Base-by-base conservation (phyloP, 139 green algal genomes). In the Micractinium conductrix region DNA sequence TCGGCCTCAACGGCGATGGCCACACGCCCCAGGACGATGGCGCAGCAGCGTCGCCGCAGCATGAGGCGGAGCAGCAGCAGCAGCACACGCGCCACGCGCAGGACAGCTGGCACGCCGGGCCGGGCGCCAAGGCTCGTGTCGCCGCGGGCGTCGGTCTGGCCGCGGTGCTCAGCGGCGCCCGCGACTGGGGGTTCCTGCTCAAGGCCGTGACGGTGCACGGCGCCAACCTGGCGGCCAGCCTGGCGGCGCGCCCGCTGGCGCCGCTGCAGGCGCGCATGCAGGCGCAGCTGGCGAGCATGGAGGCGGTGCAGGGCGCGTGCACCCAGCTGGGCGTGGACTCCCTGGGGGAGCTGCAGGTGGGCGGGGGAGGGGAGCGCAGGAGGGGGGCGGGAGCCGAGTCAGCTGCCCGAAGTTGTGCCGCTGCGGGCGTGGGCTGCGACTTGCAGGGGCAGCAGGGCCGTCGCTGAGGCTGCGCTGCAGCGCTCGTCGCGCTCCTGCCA, bases 181-280 rank as follows among this genome's bases (percentile, higher is more conserved):
- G 76, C 28, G 43, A 82, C 24, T 82, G 76, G 76, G 76, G 76
- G 28, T 82, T 82, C 76, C 76, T 82, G 24, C 68, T 65, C 48
- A 71, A 73, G 38, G 76, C 76, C 0, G 38, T 74, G 22, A 35
- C 42, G 30, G 42, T 74, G 42, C 78, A 83, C 42, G 48, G 37
- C 14, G 78, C 78, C 42, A 83, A 83, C 62, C 60, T 83, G 4
- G 78, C 78, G 26, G 43, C 60, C 19, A 43, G 43, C 30, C 62
- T 83, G 6, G 78, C 60, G 38, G 33, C 62, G 17, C 40, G 62
- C 42, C 40, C 78, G 42, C 62, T 74, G 62, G 37, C 33, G 42
- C 78, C 78, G 30, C 62, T 74, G 78, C 62, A 83, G 35, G 78
- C 45, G 19, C 62, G 62, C 30, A n/a, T 74, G 78, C 78, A 83